phyloP scores from a whole-genome alignment of 495 filamentous ascomycete genomes.

The Aspergillus nanangensis region DNA sequence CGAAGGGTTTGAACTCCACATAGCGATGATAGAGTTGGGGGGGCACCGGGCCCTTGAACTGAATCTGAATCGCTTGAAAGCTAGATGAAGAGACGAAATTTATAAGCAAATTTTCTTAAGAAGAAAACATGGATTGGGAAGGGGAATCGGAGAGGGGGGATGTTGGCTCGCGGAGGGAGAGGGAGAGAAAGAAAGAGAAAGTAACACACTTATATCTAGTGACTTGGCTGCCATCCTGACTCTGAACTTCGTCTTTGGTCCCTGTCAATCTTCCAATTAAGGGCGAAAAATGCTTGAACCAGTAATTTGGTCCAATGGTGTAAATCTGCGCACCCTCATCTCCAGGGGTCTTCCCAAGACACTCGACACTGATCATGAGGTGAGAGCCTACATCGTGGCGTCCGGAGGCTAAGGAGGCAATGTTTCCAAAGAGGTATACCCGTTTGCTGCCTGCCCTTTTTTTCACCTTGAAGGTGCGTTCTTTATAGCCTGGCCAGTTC shows the following conservation, averaged over 20 bases:
- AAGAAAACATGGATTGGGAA: neutral
- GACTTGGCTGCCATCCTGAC: slow-evolving; percentile 48
- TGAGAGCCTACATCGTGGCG: slow-evolving; percentile 54
- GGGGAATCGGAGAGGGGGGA: neutral
- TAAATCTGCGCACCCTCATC: slow-evolving; percentile 73
- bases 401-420: slow-evolving; percentile 52
- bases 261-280: slow-evolving; percentile 80
- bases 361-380: slow-evolving; percentile 65
- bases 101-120: neutral
- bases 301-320: slow-evolving; percentile 70
- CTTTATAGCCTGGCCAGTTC: slow-evolving; percentile 62
- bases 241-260: slow-evolving; percentile 58
- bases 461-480: slow-evolving; percentile 66
- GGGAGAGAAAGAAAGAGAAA: neutral
- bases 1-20: slow-evolving; percentile 88
- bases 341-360: slow-evolving; percentile 67
- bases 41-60: slow-evolving; percentile 79
- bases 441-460: slow-evolving; percentile 82
- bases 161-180: slow-evolving; percentile 2
- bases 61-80: slow-evolving; percentile 92
- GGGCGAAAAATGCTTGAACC: slow-evolving; percentile 82
- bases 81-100: slow-evolving; percentile 37
- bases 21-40: slow-evolving; percentile 77
- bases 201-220: slow-evolving; percentile 60
- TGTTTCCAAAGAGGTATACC: slow-evolving; percentile 67